These are phyloP conservation scores for Anisodus acutangulus DNA, from an alignment of 257 asterid species.

Conservation along the genomic window DNA sequence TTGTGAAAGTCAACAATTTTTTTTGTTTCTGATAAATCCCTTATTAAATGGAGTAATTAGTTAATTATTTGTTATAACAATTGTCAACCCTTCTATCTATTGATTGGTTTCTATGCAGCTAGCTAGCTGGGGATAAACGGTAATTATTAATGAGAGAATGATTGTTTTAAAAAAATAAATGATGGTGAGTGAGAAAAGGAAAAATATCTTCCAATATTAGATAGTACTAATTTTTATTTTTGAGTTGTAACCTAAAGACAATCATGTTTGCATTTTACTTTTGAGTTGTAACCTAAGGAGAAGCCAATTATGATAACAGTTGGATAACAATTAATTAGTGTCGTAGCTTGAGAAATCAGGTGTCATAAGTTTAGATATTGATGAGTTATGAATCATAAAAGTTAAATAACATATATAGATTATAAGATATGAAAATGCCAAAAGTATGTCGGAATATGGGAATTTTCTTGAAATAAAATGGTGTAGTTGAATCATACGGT, in stretches of 20 bases:
- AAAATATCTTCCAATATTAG: neutral
- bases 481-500: neutral
- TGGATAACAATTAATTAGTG: neutral
- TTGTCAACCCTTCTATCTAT: neutral
- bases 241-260: conserved; percentile 9
- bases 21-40: neutral
- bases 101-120: neutral
- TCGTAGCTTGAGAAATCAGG: conserved; percentile 19
- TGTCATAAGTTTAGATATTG: conserved; percentile 7
- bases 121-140: neutral
- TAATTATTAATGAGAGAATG: neutral
- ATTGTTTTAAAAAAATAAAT: neutral
- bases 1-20: conserved; percentile 37
- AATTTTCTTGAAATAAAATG: neutral
- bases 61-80: neutral
- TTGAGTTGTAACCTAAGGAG: neutral
- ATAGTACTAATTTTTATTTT: conserved; percentile 6
- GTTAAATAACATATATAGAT: conserved; percentile 21
- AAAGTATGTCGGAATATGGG: neutral
- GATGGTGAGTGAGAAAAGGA: neutral
- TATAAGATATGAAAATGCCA: neutral
- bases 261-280: neutral
- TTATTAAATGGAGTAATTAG: neutral
- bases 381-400: conserved; percentile 9
- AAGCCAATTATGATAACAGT: conserved; percentile 20